A percentile compares a stretch with the other conserved stretches of the same genome.
Conservation (phyloP, 1,284 basidiomycete species). For the Leccinum fallax region DNA sequence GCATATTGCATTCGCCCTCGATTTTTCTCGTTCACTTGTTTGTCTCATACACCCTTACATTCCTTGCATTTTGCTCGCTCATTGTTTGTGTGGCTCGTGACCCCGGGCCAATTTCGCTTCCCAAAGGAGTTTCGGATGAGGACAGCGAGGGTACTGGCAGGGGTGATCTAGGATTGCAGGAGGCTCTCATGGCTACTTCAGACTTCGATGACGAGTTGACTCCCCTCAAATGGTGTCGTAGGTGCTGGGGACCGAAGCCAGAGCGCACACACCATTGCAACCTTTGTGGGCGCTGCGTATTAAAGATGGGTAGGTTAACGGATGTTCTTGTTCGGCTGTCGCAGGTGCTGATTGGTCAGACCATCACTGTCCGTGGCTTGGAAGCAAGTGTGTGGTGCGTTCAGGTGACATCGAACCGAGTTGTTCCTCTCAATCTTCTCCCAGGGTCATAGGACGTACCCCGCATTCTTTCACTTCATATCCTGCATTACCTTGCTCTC, state of each 20-base stretch:
- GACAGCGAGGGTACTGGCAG: slow-evolving; percentile 33
- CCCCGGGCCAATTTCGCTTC: slow-evolving; percentile 61
- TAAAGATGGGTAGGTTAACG: slow-evolving; percentile 75
- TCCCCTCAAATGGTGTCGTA: slow-evolving; percentile 72
- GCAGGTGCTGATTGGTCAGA: slow-evolving; percentile 47
- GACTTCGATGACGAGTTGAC: slow-evolving; percentile 51
- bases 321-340: slow-evolving; percentile 4
- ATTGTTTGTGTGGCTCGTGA: slow-evolving; percentile 71
- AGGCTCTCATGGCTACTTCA: slow-evolving; percentile 56
- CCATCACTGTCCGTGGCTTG: slow-evolving; percentile 90
- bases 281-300: slow-evolving; percentile 74
- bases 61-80: slow-evolving; percentile 69
- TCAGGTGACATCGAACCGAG: background rate
- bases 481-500: slow-evolving; percentile 67
- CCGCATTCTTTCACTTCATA: slow-evolving; percentile 85
- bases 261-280: slow-evolving; percentile 86
- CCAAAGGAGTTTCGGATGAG: slow-evolving; percentile 35
- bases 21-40: slow-evolving; percentile 56
- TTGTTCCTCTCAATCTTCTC: slow-evolving; percentile 6
- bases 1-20: slow-evolving; percentile 48
- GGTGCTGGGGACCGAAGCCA: slow-evolving; percentile 78
- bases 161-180: slow-evolving; percentile 56
- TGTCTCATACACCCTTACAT: slow-evolving; percentile 61
- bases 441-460: slow-evolving; percentile 84
- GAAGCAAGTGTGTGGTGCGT: slow-evolving; percentile 75